Conservation (phyloP, 352 stramenopile species). For the Phytophthora rubi region DNA sequence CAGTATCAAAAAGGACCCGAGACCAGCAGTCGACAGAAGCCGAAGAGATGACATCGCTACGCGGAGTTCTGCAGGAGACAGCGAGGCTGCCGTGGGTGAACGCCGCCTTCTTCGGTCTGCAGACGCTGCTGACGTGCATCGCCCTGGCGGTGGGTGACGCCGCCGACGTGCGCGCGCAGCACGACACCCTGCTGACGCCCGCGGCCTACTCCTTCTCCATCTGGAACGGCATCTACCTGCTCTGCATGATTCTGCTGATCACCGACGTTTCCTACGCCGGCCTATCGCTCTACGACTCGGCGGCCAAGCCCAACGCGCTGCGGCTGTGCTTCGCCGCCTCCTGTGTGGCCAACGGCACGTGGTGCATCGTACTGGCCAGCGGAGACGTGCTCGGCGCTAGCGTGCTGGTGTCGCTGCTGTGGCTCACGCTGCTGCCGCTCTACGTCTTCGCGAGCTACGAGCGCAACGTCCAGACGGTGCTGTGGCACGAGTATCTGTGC, state of each 20-base stretch:
- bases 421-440: slow-evolving; percentile 63
- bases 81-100: slow-evolving; percentile 55
- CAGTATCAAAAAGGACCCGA: slow-evolving; percentile 30
- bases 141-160: slow-evolving; percentile 37
- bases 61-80: slow-evolving; percentile 17
- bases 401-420: slow-evolving; percentile 62
- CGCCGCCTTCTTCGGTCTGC: slow-evolving; percentile 54
- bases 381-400: slow-evolving; percentile 46
- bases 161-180: slow-evolving; percentile 29
- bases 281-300: slow-evolving; percentile 55
- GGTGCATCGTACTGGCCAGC: slow-evolving; percentile 60
- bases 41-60: slow-evolving; percentile 18
- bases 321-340: slow-evolving; percentile 62
- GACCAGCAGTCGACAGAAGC: not conserved
- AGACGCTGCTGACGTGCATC: slow-evolving; percentile 57
- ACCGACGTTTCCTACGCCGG: slow-evolving; percentile 59
- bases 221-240: slow-evolving; percentile 73
- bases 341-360: slow-evolving; percentile 55
- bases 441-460: slow-evolving; percentile 73
- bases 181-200: slow-evolving; percentile 64
- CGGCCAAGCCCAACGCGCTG: slow-evolving; percentile 50
- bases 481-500: slow-evolving; percentile 62
- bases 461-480: slow-evolving; percentile 46
- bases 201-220: slow-evolving; percentile 65
- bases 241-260: slow-evolving; percentile 59